A percentile compares a stretch with the other conserved stretches of the same genome.
Evolutionary conservation across 2,329 filamentous ascomycete species (phyloP).

Genomic region (Talaromyces marneffei): DNA sequence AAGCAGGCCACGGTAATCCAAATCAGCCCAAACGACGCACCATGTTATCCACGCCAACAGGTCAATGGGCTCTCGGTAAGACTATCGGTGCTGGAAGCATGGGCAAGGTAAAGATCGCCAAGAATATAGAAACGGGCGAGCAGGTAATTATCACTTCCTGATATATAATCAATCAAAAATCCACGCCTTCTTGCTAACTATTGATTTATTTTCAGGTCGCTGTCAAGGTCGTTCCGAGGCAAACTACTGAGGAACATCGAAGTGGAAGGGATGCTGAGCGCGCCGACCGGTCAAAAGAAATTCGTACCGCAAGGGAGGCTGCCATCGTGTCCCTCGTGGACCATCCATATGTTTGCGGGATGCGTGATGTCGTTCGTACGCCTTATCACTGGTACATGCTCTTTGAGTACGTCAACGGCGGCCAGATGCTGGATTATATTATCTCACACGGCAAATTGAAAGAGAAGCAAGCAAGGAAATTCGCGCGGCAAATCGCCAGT

Average conservation of each 20-base stretch:
- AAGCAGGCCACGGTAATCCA: constrained; percentile 35
- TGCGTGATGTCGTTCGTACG: constrained; percentile 90
- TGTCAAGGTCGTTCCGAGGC: constrained; percentile 92
- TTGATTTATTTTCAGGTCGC: constrained; percentile 59
- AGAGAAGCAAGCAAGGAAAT: constrained; percentile 97
- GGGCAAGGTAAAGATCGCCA: constrained; percentile 96
- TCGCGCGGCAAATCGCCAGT: constrained; percentile 93
- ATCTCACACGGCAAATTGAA: constrained; percentile 96
- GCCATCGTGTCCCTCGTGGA: constrained; percentile 92
- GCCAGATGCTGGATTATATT: constrained; percentile 99
- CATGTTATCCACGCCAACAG: constrained; percentile 81
- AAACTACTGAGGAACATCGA: constrained; percentile 77
- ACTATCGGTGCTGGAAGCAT: constrained; percentile 97
- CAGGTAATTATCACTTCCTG: constrained; percentile 56
- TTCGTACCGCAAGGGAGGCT: constrained; percentile 88
- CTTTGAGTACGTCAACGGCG: constrained; percentile 97
- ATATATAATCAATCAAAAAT: neutral
- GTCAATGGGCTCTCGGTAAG: constrained; percentile 92
- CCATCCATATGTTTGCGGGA: constrained; percentile 91
- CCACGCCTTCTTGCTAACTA: neutral
- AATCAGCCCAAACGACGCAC: constrained; percentile 56
- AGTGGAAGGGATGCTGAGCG: constrained; percentile 71
- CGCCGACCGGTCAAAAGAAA: constrained; percentile 93
- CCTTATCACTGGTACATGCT: constrained; percentile 99
- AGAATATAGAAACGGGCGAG: constrained; percentile 82